Conservation (phyloP, 345 rosid species). For the Eucalyptus albens region DNA sequence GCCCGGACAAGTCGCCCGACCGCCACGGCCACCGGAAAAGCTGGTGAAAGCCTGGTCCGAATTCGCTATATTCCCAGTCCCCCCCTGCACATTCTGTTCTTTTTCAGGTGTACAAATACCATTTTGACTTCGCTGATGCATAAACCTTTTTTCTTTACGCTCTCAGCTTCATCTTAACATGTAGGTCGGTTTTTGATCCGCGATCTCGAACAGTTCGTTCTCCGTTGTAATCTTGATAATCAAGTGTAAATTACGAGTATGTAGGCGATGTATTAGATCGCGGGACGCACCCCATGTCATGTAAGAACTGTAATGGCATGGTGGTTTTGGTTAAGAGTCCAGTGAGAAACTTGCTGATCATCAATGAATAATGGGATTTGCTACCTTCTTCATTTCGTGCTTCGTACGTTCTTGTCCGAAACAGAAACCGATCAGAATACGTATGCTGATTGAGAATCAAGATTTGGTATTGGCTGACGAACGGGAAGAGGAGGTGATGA, state of each 20-base stretch:
- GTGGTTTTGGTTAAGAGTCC: neutral
- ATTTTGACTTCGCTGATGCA: neutral
- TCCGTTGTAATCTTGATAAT: neutral
- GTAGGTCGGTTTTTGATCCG: neutral
- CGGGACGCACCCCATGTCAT: neutral
- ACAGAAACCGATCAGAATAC: neutral
- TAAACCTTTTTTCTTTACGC: neutral
- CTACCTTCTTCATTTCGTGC: neutral
- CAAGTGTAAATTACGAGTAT: constrained; percentile 9
- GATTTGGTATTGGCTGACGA: neutral
- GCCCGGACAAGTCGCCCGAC: neutral
- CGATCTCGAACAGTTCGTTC: neutral
- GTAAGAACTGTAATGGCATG: neutral
- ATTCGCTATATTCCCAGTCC: neutral
- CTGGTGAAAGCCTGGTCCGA: constrained; percentile 1
- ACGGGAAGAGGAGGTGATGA: neutral
- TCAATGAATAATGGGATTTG: neutral
- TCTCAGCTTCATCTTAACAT: neutral
- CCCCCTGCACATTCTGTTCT: neutral
- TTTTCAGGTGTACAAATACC: neutral
- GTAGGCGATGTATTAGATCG: neutral
- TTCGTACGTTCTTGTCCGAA: neutral
- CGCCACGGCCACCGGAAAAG: constrained; percentile 6
- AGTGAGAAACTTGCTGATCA: neutral
- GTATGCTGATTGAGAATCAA: neutral